Conservation (phyloP, 2,329 filamentous ascomycete species). For the Talaromyces sp. region DNA sequence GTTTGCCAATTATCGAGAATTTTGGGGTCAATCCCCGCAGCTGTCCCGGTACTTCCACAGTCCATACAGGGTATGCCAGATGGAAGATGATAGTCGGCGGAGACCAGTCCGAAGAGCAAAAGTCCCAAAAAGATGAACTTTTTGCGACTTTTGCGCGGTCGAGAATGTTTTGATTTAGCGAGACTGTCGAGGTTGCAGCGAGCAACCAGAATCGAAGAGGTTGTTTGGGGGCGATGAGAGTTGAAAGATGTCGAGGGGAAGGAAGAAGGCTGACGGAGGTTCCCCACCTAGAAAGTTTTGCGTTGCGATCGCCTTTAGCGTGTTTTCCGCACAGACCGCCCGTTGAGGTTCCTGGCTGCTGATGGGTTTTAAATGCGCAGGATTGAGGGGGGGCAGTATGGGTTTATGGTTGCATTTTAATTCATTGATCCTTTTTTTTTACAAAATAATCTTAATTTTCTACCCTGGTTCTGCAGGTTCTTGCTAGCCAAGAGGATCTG, state of each 20-base stretch:
- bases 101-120: slow-evolving; percentile 23
- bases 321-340: slow-evolving; percentile 25
- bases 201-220: not conserved
- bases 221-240: slow-evolving; percentile 3
- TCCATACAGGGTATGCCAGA: slow-evolving; percentile 37
- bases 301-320: slow-evolving; percentile 28
- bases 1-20: slow-evolving; percentile 45
- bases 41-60: slow-evolving; percentile 38
- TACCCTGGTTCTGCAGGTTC: no score
- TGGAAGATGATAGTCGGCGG: slow-evolving; percentile 16
- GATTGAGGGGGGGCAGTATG: no score
- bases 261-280: slow-evolving; percentile 23
- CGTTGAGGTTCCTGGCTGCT: not conserved
- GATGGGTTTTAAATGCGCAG: not conserved
- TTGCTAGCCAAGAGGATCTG: no score
- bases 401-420: not conserved
- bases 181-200: not conserved
- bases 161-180: not conserved
- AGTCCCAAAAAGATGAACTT: slow-evolving; percentile 25
- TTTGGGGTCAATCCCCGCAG: slow-evolving; percentile 47
- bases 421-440: not conserved
- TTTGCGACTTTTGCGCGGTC: slow-evolving; percentile 23
- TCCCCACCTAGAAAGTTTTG: slow-evolving; percentile 33
- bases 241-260: slow-evolving; percentile 22
- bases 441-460: no score